Base-by-base conservation (phyloP, 1,284 basidiomycete species). In the Ustilago vetiveriae region DNA sequence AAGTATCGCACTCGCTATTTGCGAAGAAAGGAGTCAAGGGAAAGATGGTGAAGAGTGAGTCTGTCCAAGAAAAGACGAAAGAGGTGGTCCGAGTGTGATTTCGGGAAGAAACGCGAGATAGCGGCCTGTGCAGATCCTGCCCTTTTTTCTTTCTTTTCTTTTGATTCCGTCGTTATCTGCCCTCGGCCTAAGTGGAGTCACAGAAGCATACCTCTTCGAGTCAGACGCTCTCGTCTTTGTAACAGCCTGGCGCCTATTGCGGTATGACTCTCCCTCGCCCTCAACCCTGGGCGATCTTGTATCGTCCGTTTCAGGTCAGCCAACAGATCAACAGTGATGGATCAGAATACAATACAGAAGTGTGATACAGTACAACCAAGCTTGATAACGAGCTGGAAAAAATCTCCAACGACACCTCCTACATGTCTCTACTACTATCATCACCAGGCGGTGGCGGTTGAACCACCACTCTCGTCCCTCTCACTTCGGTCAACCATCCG, bases 401-500 rank as follows among this genome's bases (percentile, higher is more conserved):
- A n/a, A n/a, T n/a, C n/a, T n/a, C n/a, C n/a, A n/a, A n/a, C n/a
- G n/a, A n/a, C n/a, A n/a, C n/a, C n/a, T n/a, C n/a, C n/a, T n/a
- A 69, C 53, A 69, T 69, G 27, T 69, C 66, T 13, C 47, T 44
- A 54, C 66, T 69, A 45, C 55, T 52, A n/a, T 69, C 66, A 26
- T 56, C 58, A 6, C 43, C 55, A 11, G 53, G 46, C 21, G 50
- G 26, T 5, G 67, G 46, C 9, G 45, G 60, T 26, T 46, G 47
- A 10, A 74, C 64, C n/a, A 53, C 44, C 36, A 76, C 69, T 51
- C 52, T 71, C 0, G 72, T 76, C 0, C 74, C 69, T 36, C 65
- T 58, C 6, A 76, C 58, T 17, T 75, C 67, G 26, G 63, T 67
- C 60, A 76, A 17, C 74, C 74, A 76, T 1, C 59, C 53, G 0